Base-by-base conservation (phyloP, 371 early-diverging fungal genomes). In the Mortierella sp. region DNA sequence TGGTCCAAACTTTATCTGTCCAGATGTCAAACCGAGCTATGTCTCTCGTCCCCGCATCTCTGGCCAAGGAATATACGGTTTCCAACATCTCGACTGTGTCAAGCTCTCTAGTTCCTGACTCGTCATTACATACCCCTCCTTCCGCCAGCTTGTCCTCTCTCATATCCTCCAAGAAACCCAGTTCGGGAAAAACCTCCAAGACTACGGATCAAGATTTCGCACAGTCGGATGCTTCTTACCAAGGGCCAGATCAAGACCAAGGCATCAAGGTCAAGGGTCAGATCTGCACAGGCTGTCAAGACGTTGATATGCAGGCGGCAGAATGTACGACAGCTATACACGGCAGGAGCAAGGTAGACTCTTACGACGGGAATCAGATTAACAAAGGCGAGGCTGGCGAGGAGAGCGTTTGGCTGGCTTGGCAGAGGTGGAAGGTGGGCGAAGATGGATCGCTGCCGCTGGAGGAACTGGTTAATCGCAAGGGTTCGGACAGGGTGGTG, bases 381-480 rank as follows among this genome's bases (percentile, higher is more conserved):
- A 11, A 24, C 68, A 41, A 38, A 41, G 0, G 8, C 68, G 35
- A 68, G 43, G 10, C 35, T 21, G 68, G 24, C 10, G 68, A 68
- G 6, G 38, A 35, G 18, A 68, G 68, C 1, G 41, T 68, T 38
- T 35, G 41, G 18, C 68, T 38, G 4, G 21, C 38, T 6, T 68
- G 68, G 68, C 68, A 68, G 21, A 68, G 68, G 24, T 68, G 68
- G 68, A 68, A 35, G 21, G 7, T 68, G 38, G 68, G 68, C 10
- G 43, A 68, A 21, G 43, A 68, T 21, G 68, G 68, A 41, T 24
- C 35, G 11, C 10, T 24, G 8, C 11, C 68, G 10, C 41, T 68
- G 10, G 18, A 68, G 18, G 68, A 68, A 5, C 18, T 68, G 24
- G 43, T 68, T 41, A 68, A 41, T 8, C 43, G 68, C 43, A 8